Conservation (phyloP, 805 yeast genomes). For the Wickerhamiella siamensis region DNA sequence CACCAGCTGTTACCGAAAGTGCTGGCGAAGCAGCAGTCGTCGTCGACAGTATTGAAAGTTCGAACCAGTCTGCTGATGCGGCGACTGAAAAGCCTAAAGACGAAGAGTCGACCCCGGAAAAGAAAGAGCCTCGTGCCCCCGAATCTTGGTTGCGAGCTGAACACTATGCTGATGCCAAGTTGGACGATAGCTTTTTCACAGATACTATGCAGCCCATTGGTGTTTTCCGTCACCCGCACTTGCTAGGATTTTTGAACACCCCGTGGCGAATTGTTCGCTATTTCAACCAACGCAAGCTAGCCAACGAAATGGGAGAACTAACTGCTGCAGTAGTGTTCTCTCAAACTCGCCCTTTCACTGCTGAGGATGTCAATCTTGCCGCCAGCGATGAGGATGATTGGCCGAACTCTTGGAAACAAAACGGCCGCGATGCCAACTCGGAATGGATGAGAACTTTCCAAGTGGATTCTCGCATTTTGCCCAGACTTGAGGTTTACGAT, state of each 20-base stretch:
- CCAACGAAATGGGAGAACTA: constrained; percentile 45
- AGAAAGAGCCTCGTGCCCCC: constrained; percentile 12
- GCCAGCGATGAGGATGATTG: constrained; percentile 66
- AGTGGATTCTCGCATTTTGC: constrained; percentile 53
- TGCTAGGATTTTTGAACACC: constrained; percentile 62
- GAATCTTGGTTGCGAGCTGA: constrained; percentile 42
- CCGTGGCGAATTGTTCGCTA: constrained; percentile 67
- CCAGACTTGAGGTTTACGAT: constrained; percentile 29
- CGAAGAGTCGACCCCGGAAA: no score
- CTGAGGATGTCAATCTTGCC: constrained; percentile 30
- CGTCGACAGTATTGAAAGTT: constrained; percentile 3
- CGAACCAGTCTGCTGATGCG: constrained; percentile 9
- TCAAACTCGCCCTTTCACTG: constrained; percentile 38
- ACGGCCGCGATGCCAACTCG: constrained; percentile 56
- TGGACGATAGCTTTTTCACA: constrained; percentile 49
- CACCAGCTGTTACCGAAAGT: constrained; percentile 5
- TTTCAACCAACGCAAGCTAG: constrained; percentile 58
- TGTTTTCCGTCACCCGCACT: constrained; percentile 61
- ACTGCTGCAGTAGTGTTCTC: constrained; percentile 42
- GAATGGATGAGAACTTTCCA: constrained; percentile 77
- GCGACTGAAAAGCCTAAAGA: constrained; percentile 10
- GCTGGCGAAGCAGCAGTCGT: constrained; percentile 14
- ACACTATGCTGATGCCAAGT: constrained; percentile 38
- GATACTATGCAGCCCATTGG: constrained; percentile 43
- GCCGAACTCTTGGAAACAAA: constrained; percentile 72